These are phyloP conservation scores for Marchantia polymorpha DNA, from an alignment of 225 moss, liverwort and hornwort genomes.

Conservation along the genomic window DNA sequence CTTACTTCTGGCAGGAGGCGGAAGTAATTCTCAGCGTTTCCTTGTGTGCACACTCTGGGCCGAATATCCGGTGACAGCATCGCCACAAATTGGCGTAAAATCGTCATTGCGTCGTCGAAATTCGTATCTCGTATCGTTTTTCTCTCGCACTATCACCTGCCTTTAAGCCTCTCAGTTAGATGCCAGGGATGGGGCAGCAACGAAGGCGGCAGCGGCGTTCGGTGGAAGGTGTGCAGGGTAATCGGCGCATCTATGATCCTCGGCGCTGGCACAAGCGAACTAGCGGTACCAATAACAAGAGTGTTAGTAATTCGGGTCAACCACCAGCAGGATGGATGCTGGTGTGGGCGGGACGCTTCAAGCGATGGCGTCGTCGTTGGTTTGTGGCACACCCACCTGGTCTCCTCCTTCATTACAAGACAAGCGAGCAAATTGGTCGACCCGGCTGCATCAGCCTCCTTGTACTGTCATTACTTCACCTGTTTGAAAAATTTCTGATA, in stretches of 20 bases:
- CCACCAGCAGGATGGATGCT: constrained; percentile 99
- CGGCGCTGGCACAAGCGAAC: constrained; percentile 88
- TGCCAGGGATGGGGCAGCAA: constrained; percentile 79
- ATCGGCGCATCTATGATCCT: constrained; percentile 87
- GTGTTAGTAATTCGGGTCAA: constrained; percentile 56
- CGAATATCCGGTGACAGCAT: neutral
- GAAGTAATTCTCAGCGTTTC: neutral
- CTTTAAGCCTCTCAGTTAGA: constrained; percentile 22
- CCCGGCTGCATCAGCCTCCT: constrained; percentile 85
- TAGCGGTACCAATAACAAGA: constrained; percentile 45
- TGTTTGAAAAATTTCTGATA: neutral
- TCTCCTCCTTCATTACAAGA: constrained; percentile 91
- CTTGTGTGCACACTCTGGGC: neutral
- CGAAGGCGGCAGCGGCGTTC: constrained; percentile 76
- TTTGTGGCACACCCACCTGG: constrained; percentile 99
- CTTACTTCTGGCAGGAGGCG: neutral
- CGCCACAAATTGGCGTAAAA: neutral
- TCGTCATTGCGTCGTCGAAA: neutral
- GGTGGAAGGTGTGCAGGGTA: constrained; percentile 46
- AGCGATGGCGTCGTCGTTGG: constrained; percentile 98
- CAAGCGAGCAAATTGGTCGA: constrained; percentile 92
- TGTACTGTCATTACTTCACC: constrained; percentile 43
- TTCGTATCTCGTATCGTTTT: neutral
- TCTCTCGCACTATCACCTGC: neutral
- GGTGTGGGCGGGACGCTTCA: constrained; percentile 97